phyloP scores from a whole-genome alignment of 2,329 filamentous ascomycete species.

The Nannizziopsis barbatae region DNA sequence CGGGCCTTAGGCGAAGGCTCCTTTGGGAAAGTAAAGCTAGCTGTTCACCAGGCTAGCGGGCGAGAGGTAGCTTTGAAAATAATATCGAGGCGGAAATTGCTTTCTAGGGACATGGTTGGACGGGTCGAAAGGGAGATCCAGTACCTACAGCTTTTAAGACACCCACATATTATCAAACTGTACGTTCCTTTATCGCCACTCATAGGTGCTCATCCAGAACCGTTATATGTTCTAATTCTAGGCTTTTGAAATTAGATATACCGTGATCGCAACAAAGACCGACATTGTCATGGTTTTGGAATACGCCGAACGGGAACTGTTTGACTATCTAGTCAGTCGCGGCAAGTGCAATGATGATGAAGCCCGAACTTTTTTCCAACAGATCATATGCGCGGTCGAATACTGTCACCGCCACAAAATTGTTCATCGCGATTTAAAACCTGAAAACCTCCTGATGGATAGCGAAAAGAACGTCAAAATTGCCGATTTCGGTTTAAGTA shows the following conservation, averaged over 20 bases:
- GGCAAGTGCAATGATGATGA: constrained; percentile 83
- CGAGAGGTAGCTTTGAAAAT: constrained; percentile 98
- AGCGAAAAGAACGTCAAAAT: constrained; percentile 97
- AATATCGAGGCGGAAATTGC: constrained; percentile 88
- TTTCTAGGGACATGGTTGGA: constrained; percentile 95
- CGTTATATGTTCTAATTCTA: not conserved
- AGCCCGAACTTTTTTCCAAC: constrained; percentile 96
- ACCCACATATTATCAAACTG: constrained; percentile 98
- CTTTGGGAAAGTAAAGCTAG: constrained; percentile 97
- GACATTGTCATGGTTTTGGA: constrained; percentile 99
- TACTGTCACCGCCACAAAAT: constrained; percentile 99
- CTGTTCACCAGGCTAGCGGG: constrained; percentile 78
- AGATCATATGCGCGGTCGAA: constrained; percentile 96
- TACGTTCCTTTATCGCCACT: constrained; percentile 37
- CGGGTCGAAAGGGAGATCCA: constrained; percentile 96
- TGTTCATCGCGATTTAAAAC: constrained; percentile 92
- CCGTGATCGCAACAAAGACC: constrained; percentile 83
- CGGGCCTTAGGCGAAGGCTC: constrained; percentile 90
- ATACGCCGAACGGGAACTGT: constrained; percentile 90
- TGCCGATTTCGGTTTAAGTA: constrained; percentile 94
- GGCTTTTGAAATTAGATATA: constrained; percentile 53
- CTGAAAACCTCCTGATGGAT: constrained; percentile 90
- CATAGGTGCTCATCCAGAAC: not conserved
- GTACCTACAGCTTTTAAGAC: constrained; percentile 86
- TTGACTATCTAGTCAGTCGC: constrained; percentile 94